Evolutionary conservation across 768 basidiomycete species (phyloP).

Genomic region (Trichaptum fuscoviolaceum): DNA sequence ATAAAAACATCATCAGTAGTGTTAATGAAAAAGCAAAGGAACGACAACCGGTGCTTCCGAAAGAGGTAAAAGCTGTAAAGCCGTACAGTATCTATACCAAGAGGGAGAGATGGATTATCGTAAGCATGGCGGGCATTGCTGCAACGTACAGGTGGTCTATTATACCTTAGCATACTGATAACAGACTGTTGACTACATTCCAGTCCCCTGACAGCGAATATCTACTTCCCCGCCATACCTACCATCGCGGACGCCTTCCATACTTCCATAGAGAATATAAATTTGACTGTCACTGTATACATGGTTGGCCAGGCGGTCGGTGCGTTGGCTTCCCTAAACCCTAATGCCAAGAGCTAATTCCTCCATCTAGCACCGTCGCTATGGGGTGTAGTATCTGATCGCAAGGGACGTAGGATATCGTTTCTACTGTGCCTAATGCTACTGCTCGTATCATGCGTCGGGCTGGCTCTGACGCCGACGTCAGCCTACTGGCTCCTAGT

Average conservation of each 20-base stretch:
- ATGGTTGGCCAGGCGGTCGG: slow-evolving; percentile 64
- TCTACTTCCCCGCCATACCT: slow-evolving; percentile 63
- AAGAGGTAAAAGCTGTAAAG: slow-evolving; percentile 8
- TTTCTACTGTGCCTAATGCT: slow-evolving; percentile 60
- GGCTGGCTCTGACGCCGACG: slow-evolving; percentile 48
- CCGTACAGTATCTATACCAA: slow-evolving; percentile 46
- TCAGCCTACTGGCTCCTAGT: slow-evolving; percentile 73
- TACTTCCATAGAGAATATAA: slow-evolving; percentile 66
- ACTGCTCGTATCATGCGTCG: slow-evolving; percentile 61
- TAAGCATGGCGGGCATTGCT: slow-evolving; percentile 50
- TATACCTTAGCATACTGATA: neutral
- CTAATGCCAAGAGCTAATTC: neutral
- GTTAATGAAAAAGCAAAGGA: neutral
- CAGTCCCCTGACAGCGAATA: slow-evolving; percentile 53
- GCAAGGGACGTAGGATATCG: slow-evolving; percentile 56
- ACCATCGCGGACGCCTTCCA: slow-evolving; percentile 56
- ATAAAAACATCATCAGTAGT: neutral
- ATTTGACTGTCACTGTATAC: slow-evolving; percentile 76
- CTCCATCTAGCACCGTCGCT: slow-evolving; percentile 34
- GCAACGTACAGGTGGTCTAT: slow-evolving; percentile 53
- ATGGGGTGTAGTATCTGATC: slow-evolving; percentile 70
- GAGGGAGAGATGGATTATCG: slow-evolving; percentile 66
- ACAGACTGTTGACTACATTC: neutral
- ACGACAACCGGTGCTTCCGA: neutral
- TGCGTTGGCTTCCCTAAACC: slow-evolving; percentile 16